These are phyloP conservation scores for Dendrobium chrysotoxum DNA, from an alignment of 106 monocot genomes.

Conservation along the genomic window DNA sequence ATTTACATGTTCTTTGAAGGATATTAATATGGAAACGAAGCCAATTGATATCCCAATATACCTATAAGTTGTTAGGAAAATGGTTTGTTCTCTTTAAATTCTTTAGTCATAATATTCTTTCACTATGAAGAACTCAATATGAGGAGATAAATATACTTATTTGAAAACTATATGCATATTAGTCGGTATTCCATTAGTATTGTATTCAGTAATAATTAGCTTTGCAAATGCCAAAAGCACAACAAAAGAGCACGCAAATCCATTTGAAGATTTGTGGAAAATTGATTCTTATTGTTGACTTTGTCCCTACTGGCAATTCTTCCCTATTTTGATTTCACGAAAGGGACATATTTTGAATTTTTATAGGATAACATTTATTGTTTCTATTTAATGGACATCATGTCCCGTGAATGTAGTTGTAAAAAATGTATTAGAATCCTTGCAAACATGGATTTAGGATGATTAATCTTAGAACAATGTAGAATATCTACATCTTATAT, in stretches of 20 bases:
- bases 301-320: not conserved
- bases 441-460: too few relatives aligned
- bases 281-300: constrained; percentile 1
- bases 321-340: not conserved
- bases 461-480: too few relatives aligned
- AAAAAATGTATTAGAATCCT: too few relatives aligned
- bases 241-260: not conserved
- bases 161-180: not conserved
- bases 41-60: not conserved
- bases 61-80: not conserved
- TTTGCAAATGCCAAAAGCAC: not conserved
- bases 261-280: not conserved
- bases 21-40: not conserved
- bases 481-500: too few relatives aligned
- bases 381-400: too few relatives aligned
- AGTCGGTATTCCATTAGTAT: not conserved
- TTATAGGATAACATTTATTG: too few relatives aligned
- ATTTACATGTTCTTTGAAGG: not conserved
- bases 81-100: not conserved
- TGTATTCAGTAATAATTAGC: not conserved
- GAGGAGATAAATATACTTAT: not conserved
- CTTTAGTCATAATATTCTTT: not conserved
- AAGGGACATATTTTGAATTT: too few relatives aligned
- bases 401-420: too few relatives aligned
- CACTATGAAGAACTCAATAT: not conserved